Conservation (phyloP, 2,329 filamentous ascomycete species). For the Aspergillus calidoustus region DNA sequence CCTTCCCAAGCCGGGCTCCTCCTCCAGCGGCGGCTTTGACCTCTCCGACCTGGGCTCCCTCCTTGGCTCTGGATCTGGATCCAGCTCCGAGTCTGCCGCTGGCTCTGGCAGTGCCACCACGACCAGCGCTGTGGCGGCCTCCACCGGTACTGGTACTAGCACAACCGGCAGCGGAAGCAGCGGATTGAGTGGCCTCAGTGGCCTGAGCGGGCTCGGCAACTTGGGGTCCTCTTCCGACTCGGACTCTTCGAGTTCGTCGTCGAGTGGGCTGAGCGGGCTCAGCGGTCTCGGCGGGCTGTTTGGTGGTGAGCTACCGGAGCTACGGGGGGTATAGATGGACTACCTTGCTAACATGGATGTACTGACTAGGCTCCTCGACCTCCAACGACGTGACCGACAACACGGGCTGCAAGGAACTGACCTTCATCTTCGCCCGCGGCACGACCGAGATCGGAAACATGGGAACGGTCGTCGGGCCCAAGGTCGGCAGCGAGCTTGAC, state of each 20-base stretch:
- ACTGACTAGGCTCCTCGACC: conserved; percentile 27
- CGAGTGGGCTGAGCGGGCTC: neutral
- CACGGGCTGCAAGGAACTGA: conserved; percentile 47
- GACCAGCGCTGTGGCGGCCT: too few species aligned
- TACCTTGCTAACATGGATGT: neutral
- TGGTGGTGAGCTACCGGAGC: neutral
- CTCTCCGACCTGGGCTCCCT: neutral
- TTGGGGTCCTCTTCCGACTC: neutral
- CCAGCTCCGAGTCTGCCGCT: neutral
- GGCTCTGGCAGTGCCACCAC: too few species aligned
- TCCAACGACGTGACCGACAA: conserved; percentile 47
- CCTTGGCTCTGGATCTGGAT: neutral
- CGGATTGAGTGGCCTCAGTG: neutral
- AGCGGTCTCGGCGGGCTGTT: conserved; percentile 11
- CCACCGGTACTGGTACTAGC: neutral
- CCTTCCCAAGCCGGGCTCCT: conserved; percentile 6
- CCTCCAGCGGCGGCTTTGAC: conserved; percentile 7
- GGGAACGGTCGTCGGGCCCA: conserved; percentile 47
- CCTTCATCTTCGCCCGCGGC: conserved; percentile 51
- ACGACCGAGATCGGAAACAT: conserved; percentile 50
- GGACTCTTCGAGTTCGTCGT: conserved; percentile 1
- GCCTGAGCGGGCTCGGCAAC: neutral
- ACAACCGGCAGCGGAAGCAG: neutral
- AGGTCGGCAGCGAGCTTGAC: conserved; percentile 33
- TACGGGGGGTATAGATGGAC: neutral